Base-by-base conservation (phyloP, 306 rosid genomes). In the Lathyrus sativus region DNA sequence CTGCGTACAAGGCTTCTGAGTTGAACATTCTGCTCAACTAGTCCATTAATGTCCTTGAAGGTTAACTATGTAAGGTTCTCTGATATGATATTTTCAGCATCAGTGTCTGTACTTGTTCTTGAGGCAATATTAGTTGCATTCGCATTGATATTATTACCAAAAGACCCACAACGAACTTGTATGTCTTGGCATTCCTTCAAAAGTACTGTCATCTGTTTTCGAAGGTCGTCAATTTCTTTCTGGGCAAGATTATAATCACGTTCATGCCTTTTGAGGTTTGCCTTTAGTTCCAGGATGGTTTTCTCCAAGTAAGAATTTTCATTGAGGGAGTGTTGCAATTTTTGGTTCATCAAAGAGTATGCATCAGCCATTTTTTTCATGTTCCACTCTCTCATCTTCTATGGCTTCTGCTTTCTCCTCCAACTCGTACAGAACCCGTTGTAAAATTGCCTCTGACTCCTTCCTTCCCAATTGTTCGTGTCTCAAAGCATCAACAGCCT, bases 381-480 rank as follows among this genome's bases (percentile, higher is more conserved):
- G 97, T 69, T 93, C 97, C 70, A 62, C 99, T 84, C 98, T 82
- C 87, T 92, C 98, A 61, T 90, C 96, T 65, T 88, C 71, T 72
- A 92, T 88, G 59, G 83, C 86, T 76, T 85, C 96, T 19, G 93
- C 96, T 72, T 88, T 92, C 83, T 90, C 91, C 85, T 92, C 98
- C 64, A 92, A 78, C 83, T 92, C 98, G 35, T 77, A 83, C 17
- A 92, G 74, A 68, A 92, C 93, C 95, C 95, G 89, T 74, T 90
- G 97, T 76, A 93, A 76, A 49, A 93, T 76, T 33, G 92, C 84
- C 82, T 93, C 97, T 42, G 99, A 84, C 73, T 93, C 97, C 86
- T 88, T 90, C 85, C 97, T 88, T 63, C 99, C 99, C 79, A 93
- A 79, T 75, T 93, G 97, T 81, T 93, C 99, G 9, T 93, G 99